Evolutionary conservation across 495 filamentous ascomycete species (phyloP).

Genomic region (Lentithecium fluviatile): DNA sequence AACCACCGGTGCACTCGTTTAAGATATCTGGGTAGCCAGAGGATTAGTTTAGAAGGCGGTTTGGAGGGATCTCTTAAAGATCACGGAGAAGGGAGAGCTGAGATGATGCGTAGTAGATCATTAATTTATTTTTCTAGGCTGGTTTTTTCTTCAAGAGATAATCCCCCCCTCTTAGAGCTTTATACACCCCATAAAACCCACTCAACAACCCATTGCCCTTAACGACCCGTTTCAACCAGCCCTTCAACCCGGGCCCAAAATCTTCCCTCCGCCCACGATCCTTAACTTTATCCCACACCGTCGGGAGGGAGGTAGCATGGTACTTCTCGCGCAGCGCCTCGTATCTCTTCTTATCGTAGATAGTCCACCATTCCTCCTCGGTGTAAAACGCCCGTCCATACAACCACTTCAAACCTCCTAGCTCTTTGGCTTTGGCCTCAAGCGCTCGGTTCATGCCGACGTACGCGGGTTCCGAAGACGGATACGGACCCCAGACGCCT

Average conservation of each 20-base stretch:
- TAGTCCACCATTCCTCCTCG: conserved; percentile 56
- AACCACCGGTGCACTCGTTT: too few species aligned
- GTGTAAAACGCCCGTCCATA: conserved; percentile 59
- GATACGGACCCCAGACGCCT: conserved; percentile 55
- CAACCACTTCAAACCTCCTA: conserved; percentile 66
- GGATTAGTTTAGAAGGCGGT: too few species aligned
- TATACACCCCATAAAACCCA: conserved; percentile 22
- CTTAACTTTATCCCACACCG: conserved; percentile 56
- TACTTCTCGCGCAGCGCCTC: conserved; percentile 53
- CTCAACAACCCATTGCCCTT: conserved; percentile 2
- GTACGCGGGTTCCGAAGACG: conserved; percentile 49
- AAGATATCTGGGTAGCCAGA: too few species aligned
- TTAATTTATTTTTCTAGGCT: background rate
- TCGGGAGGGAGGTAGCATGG: conserved; percentile 51
- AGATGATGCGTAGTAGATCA: too few species aligned
- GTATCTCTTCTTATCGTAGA: conserved; percentile 53
- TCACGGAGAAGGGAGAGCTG: too few species aligned
- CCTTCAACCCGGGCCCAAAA: background rate
- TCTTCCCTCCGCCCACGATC: background rate
- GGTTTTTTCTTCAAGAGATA: conserved; percentile 13
- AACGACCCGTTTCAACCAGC: conserved; percentile 1
- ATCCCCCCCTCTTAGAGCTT: conserved; percentile 11
- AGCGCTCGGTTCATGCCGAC: conserved; percentile 56
- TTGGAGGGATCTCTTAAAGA: too few species aligned
- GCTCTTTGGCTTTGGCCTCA: conserved; percentile 61